These are phyloP conservation scores for Cyphellophora europaea DNA, from an alignment of 2,329 filamentous ascomycete species.

Conservation along the genomic window DNA sequence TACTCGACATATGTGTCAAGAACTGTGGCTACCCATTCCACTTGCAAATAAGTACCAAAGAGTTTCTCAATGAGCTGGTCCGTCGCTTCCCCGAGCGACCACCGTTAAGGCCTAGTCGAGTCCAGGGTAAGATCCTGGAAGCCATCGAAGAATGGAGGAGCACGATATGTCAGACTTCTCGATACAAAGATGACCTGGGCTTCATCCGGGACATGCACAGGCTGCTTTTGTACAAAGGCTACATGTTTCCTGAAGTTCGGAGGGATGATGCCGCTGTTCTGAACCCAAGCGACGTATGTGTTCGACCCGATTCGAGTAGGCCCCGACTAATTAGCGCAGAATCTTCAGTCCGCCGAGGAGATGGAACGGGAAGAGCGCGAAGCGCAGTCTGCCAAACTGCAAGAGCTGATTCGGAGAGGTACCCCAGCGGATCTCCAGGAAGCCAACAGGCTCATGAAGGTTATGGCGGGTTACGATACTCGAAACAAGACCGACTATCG, in stretches of 20 bases:
- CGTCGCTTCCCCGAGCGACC: slow-evolving; percentile 91
- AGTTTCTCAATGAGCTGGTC: slow-evolving; percentile 97
- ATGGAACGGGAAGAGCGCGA: slow-evolving; percentile 97
- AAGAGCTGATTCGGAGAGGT: slow-evolving; percentile 88
- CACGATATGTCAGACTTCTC: slow-evolving; percentile 95
- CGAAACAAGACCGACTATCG: slow-evolving; percentile 94
- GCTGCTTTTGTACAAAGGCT: slow-evolving; percentile 91
- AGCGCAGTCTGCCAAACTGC: slow-evolving; percentile 94
- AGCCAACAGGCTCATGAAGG: slow-evolving; percentile 95
- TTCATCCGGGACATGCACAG: slow-evolving; percentile 98
- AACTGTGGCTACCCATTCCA: slow-evolving; percentile 99
- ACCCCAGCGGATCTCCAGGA: slow-evolving; percentile 90
- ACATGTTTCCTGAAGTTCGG: slow-evolving; percentile 85
- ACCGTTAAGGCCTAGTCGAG: slow-evolving; percentile 72
- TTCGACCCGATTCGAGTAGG: not conserved
- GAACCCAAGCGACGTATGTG: slow-evolving; percentile 87
- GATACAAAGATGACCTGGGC: slow-evolving; percentile 93
- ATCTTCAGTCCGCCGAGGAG: slow-evolving; percentile 89
- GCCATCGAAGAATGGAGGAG: slow-evolving; percentile 96
- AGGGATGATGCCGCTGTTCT: slow-evolving; percentile 91
- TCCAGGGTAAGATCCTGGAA: slow-evolving; percentile 88
- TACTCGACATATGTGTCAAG: slow-evolving; percentile 98
- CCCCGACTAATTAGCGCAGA: slow-evolving; percentile 41
- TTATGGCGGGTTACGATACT: slow-evolving; percentile 97
- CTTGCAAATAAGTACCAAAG: slow-evolving; percentile 95